phyloP scores from a whole-genome alignment of 768 basidiomycete genomes.

The Aureoboletus auriporus region DNA sequence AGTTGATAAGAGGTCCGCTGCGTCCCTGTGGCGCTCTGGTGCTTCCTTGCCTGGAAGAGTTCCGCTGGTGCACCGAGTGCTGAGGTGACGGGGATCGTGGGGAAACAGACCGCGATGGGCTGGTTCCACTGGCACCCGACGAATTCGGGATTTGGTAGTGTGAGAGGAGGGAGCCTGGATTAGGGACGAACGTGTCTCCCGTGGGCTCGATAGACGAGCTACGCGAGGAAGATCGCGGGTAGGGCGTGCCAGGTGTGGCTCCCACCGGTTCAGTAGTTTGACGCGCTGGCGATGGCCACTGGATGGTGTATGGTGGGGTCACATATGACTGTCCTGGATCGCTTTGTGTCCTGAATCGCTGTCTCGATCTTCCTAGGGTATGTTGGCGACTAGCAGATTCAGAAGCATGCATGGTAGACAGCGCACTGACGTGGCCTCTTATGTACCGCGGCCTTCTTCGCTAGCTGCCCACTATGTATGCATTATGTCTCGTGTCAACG shows the following conservation, averaged over 20 bases:
- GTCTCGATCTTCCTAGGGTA: conserved; percentile 9
- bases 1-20: background rate
- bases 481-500: too few relatives aligned
- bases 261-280: conserved; percentile 16
- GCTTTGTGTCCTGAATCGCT: conserved; percentile 14
- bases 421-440: background rate
- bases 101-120: conserved; percentile 14
- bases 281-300: conserved; percentile 25
- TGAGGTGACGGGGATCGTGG: conserved; percentile 16
- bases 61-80: conserved; percentile 7
- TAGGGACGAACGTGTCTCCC: conserved; percentile 11
- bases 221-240: conserved; percentile 14
- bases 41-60: background rate
- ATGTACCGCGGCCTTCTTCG: background rate
- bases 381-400: conserved; percentile 1
- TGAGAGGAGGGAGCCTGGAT: conserved; percentile 6
- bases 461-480: too few relatives aligned
- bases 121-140: background rate
- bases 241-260: background rate
- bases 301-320: conserved; percentile 20
- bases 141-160: conserved; percentile 7
- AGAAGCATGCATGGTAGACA: conserved; percentile 13
- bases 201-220: conserved; percentile 20
- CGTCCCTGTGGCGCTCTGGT: too few relatives aligned
- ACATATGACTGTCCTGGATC: conserved; percentile 22